Evolutionary conservation across 192 early-diverging fungal genomes (phyloP), one percentile per base, ranked within the genome.

Genomic region (Piromyces sp.): DNA sequence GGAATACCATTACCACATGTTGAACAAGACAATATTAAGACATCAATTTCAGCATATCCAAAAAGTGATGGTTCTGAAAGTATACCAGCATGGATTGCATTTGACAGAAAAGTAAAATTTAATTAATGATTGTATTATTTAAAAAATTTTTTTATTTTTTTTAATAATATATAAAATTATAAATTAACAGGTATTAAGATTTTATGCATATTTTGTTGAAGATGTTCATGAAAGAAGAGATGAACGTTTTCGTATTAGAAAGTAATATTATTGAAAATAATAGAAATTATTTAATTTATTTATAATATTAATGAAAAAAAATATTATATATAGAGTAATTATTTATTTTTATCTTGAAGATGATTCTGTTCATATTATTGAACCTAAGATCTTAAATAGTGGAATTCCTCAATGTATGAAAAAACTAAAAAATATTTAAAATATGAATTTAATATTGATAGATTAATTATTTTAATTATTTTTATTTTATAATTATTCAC

Each of bases 1-100:
- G 90, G 89, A 16, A 78, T 81, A 13, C 83, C 85, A 26, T 81
- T 91, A 17, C 80, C 81, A n/a, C 86, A 88, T 30, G 87, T 89
- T 84, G 80, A 85, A 15, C 83, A 85, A 68, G 79, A 37, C 22
- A 89, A 87, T 40, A 82, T 91, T 29, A 85, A 90, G 38, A 88
- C 90, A 22, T 91, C 90, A 16, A 79, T 89, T 30, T 86, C 89
- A 0, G 36, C 30, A 7, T 80, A 80, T 30, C 80, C 19, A 26
- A 80, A 81, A 29, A 30, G 79, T 29, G 82, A 82, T 36, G 29
- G 36, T 17, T 31, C 80, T 29, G 82, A 82, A 80, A 30, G 36
- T 19, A 80, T 82, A 19, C 82, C 82, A 22, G 82, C 82, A 17
- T 82, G 82, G 82, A 80, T 82, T 30, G 82, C 82, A 5, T 82